phyloP scores from a whole-genome alignment of 1,284 basidiomycete genomes.

The Malassezia equina region DNA sequence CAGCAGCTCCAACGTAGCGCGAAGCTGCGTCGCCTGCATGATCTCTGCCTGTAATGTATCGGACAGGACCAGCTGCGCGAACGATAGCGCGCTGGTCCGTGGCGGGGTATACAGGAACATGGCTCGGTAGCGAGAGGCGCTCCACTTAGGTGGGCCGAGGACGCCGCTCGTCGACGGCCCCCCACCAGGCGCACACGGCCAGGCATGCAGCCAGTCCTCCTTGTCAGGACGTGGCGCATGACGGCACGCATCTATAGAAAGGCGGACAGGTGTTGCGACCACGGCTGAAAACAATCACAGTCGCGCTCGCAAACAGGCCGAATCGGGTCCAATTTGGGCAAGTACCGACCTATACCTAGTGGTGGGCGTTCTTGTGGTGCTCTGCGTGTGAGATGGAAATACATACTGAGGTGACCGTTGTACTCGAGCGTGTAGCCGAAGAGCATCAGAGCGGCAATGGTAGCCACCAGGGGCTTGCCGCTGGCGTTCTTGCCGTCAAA shows the following conservation, averaged over 20 bases:
- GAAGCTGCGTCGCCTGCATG: conserved; percentile 30
- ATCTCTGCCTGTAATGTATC: conserved; percentile 25
- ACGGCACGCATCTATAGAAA: not conserved
- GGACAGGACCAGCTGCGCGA: conserved; percentile 26
- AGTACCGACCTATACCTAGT: conserved; percentile 14
- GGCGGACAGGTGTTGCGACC: not conserved
- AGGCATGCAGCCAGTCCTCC: too few species aligned
- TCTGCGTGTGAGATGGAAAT: conserved; percentile 8
- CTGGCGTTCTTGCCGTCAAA: conserved; percentile 77
- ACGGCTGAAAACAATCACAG: too few species aligned
- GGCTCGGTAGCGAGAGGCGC: not conserved
- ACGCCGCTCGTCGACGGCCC: too few species aligned
- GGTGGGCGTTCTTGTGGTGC: conserved; percentile 32
- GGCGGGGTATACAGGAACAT: conserved; percentile 37
- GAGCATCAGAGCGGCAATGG: conserved; percentile 66
- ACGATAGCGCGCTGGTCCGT: conserved; percentile 30
- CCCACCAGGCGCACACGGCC: too few species aligned
- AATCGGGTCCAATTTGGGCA: not conserved
- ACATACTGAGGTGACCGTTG: conserved; percentile 34
- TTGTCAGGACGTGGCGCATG: too few species aligned
- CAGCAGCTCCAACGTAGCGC: conserved; percentile 25
- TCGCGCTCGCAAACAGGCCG: too few species aligned
- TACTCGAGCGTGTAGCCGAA: conserved; percentile 57
- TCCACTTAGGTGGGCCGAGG: not conserved
- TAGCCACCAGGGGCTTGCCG: conserved; percentile 62